These are phyloP conservation scores for Mortierella sp. DNA, from an alignment of 371 early-diverging fungal genomes.

Conservation along the genomic window DNA sequence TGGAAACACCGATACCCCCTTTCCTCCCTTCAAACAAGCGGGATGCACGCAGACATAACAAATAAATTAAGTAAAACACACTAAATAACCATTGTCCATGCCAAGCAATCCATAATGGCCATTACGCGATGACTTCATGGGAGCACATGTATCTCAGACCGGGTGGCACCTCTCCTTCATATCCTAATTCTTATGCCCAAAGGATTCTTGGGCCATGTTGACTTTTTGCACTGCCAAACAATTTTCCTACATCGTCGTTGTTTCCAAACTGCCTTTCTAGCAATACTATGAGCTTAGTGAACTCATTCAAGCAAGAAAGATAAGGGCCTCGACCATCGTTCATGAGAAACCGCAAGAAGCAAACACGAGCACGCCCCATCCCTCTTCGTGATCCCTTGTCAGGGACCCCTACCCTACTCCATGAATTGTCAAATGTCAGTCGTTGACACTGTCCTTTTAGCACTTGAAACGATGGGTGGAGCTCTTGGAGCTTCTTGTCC, in stretches of 20 bases:
- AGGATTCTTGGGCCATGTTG: neutral
- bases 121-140: neutral
- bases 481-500: neutral
- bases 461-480: neutral
- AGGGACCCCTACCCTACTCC: neutral
- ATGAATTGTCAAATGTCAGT: conserved; percentile 8
- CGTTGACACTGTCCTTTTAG: neutral
- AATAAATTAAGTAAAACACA: neutral
- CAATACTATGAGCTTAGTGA: neutral
- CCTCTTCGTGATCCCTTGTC: neutral
- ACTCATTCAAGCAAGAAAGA: neutral
- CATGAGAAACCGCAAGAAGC: neutral
- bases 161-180: neutral
- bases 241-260: too few relatives aligned
- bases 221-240: too few relatives aligned
- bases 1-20: neutral
- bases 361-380: neutral
- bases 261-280: neutral
- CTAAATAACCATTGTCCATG: neutral
- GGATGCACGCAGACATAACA: neutral
- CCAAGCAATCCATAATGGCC: neutral
- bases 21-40: neutral
- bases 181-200: neutral
- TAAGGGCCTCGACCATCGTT: neutral
- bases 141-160: neutral